Evolutionary conservation across 345 rosid genomes (phyloP).

Genomic region (Arabis hirsuta): DNA sequence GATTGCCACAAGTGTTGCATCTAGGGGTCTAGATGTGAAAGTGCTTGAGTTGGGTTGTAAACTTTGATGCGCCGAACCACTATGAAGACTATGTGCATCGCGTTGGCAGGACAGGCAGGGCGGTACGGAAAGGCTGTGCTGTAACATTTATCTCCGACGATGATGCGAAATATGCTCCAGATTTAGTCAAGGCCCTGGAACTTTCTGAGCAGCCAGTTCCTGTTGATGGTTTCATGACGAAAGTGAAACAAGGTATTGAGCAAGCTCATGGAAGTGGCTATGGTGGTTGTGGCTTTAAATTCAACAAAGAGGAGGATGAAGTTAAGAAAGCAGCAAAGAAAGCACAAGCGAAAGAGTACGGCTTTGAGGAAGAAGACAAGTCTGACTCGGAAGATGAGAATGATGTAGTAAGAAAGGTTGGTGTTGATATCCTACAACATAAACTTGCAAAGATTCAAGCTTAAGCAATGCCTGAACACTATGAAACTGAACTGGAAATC

Average conservation of each 20-base stretch:
- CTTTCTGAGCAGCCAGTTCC: constrained; percentile 93
- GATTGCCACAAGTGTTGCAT: constrained; percentile 86
- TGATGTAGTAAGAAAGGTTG: constrained; percentile 76
- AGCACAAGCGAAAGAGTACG: constrained; percentile 86
- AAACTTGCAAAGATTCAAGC: constrained; percentile 72
- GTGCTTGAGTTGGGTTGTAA: constrained; percentile 81
- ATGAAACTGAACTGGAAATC: constrained; percentile 82
- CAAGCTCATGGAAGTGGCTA: constrained; percentile 89
- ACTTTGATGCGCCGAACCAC: constrained; percentile 83
- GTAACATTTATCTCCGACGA: constrained; percentile 84
- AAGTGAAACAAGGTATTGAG: constrained; percentile 83
- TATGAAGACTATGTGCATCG: constrained; percentile 91
- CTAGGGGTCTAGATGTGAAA: constrained; percentile 88
- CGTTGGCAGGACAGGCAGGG: constrained; percentile 89
- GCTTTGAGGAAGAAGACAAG: constrained; percentile 86
- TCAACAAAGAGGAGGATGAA: constrained; percentile 87
- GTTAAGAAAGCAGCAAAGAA: constrained; percentile 80
- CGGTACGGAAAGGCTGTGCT: constrained; percentile 87
- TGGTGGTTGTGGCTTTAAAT: constrained; percentile 91
- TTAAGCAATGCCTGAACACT: constrained; percentile 84
- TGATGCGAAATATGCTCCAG: constrained; percentile 91
- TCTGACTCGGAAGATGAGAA: constrained; percentile 89
- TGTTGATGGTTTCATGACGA: constrained; percentile 76
- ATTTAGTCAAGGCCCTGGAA: constrained; percentile 82
- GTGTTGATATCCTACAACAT: too few relatives aligned